Percentiles rank a stretch among this genome's conserved stretches.
Conservation (phyloP, 2,329 filamentous ascomycete species). For the Cryphonectria nitschkei region DNA sequence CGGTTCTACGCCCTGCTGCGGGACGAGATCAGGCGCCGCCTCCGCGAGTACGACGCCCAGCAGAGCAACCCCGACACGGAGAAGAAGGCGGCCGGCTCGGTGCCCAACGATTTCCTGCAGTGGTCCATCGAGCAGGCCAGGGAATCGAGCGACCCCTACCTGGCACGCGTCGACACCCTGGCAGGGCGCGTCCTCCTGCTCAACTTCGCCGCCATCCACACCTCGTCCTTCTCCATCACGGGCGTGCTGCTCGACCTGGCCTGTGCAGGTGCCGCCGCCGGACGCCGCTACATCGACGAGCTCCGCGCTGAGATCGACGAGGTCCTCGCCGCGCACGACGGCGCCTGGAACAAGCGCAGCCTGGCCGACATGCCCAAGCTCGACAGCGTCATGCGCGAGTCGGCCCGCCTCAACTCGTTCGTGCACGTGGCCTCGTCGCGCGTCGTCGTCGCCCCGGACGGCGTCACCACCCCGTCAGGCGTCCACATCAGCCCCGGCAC, state of each 20-base stretch:
- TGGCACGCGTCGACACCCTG: constrained; percentile 13
- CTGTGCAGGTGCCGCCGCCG: constrained; percentile 31
- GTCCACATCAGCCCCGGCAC: constrained; percentile 40
- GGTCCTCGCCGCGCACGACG: constrained; percentile 31
- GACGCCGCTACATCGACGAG: constrained; percentile 32
- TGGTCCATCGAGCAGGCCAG: constrained; percentile 25
- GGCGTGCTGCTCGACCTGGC: constrained; percentile 44
- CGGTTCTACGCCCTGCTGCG: constrained; percentile 29
- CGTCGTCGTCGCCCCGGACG: constrained; percentile 39
- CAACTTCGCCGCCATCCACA: constrained; percentile 44
- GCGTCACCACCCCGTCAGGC: constrained; percentile 40
- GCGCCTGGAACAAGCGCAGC: constrained; percentile 41
- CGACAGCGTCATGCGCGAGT: constrained; percentile 49
- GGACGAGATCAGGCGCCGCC: constrained; percentile 32
- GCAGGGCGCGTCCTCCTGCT: constrained; percentile 25
- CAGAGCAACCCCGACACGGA: constrained; percentile 18
- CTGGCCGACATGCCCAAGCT: constrained; percentile 42
- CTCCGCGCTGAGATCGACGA: constrained; percentile 42
- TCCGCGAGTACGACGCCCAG: constrained; percentile 28
- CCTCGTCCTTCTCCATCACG: constrained; percentile 43
- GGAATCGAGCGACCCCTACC: constrained; percentile 20
- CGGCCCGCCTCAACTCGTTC: constrained; percentile 45
- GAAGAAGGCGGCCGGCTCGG: constrained; percentile 17
- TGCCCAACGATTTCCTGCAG: constrained; percentile 31
- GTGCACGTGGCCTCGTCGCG: constrained; percentile 42